Conservation (phyloP, 2,329 filamentous ascomycete genomes). For the Nigrospora osmanthi region DNA sequence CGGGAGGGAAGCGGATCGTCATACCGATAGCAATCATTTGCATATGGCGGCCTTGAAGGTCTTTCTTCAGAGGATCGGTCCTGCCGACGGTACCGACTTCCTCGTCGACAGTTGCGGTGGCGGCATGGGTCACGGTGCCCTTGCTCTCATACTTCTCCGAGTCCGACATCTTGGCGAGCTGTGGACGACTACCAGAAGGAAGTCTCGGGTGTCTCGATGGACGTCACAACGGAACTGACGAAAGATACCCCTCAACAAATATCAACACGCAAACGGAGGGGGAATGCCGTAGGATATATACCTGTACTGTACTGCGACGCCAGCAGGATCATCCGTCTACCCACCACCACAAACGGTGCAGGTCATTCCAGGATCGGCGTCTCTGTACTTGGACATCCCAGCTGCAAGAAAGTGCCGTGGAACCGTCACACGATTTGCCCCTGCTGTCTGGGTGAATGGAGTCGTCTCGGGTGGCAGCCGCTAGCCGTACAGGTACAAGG, state of each 20-base stretch:
- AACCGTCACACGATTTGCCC: too few species aligned
- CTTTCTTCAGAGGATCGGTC: conserved; percentile 22
- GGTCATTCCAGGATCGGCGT: too few species aligned
- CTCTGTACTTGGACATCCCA: too few species aligned
- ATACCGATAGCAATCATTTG: conserved; percentile 39
- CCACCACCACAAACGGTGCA: too few species aligned
- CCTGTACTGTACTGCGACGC: not conserved
- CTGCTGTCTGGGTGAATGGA: too few species aligned
- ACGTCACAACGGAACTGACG: too few species aligned
- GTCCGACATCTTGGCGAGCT: conserved; percentile 15
- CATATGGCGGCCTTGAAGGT: conserved; percentile 31
- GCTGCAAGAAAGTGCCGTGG: too few species aligned
- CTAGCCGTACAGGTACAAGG: too few species aligned
- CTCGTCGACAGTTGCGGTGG: conserved; percentile 17
- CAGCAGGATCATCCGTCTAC: not conserved
- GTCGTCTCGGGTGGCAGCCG: too few species aligned
- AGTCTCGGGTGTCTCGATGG: too few species aligned
- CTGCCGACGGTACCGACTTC: conserved; percentile 27
- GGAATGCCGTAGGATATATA: not conserved
- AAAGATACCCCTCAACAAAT: too few species aligned
- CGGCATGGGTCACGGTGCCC: conserved; percentile 10
- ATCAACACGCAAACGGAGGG: not conserved
- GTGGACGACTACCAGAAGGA: too few species aligned
- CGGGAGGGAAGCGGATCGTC: conserved; percentile 2
- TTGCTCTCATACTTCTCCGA: conserved; percentile 16